These are phyloP conservation scores for Geotrichum europaeum DNA, from an alignment of 1,139 yeast species.

Conservation along the genomic window DNA sequence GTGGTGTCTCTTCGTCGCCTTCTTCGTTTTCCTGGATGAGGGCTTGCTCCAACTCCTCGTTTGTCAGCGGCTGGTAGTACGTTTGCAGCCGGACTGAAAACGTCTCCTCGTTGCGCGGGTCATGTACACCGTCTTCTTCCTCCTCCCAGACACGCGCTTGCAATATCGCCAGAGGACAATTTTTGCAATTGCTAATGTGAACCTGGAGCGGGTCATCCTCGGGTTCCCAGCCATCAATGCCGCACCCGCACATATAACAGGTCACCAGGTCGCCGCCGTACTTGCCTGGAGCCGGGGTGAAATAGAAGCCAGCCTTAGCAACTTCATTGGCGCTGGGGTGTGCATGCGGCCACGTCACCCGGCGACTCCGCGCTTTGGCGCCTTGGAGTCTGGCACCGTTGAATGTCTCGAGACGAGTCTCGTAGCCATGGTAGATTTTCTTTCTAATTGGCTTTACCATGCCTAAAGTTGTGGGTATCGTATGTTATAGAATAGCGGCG, in stretches of 20 bases:
- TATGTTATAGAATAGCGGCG: neutral
- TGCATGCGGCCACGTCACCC: conserved; percentile 31
- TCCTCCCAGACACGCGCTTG: conserved; percentile 26
- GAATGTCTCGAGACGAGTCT: conserved; percentile 28
- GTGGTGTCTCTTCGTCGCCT: neutral
- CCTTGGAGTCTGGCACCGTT: conserved; percentile 23
- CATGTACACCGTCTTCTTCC: conserved; percentile 21
- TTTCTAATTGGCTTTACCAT: conserved; percentile 12
- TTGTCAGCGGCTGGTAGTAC: conserved; percentile 36
- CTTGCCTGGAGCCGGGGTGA: conserved; percentile 39
- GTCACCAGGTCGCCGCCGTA: conserved; percentile 45
- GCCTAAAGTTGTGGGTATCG: neutral
- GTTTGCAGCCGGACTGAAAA: conserved; percentile 45
- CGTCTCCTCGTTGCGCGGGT: conserved; percentile 40
- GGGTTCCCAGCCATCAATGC: conserved; percentile 37
- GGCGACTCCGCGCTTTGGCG: conserved; percentile 24
- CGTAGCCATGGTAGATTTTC: conserved; percentile 20
- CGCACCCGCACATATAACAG: conserved; percentile 54
- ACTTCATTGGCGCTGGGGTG: conserved; percentile 33
- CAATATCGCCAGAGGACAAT: conserved; percentile 42
- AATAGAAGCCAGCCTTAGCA: conserved; percentile 67
- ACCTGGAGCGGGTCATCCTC: conserved; percentile 36
- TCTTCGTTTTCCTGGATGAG: neutral
- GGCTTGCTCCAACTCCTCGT: conserved; percentile 11
- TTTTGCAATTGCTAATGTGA: conserved; percentile 45